phyloP scores from a whole-genome alignment of 306 rosid genomes.

The Trifolium subterraneum region DNA sequence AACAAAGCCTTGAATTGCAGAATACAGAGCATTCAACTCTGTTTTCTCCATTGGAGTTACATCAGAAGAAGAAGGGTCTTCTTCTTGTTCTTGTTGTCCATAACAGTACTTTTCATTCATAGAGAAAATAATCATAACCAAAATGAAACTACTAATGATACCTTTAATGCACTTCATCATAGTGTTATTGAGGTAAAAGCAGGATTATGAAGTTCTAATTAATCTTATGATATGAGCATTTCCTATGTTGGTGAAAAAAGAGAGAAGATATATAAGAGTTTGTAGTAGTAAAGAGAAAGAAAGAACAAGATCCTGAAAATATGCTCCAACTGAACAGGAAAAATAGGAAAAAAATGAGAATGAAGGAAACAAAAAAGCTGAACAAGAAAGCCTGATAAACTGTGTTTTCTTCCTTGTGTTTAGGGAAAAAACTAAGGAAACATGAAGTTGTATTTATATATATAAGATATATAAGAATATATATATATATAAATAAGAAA shows the following conservation, averaged over 20 bases:
- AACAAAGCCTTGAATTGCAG: slow-evolving; percentile 89
- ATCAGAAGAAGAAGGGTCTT: slow-evolving; percentile 42
- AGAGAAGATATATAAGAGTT: background rate
- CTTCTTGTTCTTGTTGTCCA: slow-evolving; percentile 61
- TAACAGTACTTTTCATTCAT: slow-evolving; percentile 43
- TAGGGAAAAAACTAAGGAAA: slow-evolving; percentile 67
- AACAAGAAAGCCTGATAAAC: slow-evolving; percentile 45
- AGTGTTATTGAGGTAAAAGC: background rate
- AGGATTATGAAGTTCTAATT: background rate
- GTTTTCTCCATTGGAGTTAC: slow-evolving; percentile 81
- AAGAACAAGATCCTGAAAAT: slow-evolving; percentile 48
- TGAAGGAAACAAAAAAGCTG: slow-evolving; percentile 50
- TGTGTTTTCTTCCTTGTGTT: slow-evolving; percentile 45
- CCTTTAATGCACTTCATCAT: slow-evolving; percentile 54
- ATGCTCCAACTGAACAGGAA: slow-evolving; percentile 31
- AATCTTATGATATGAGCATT: slow-evolving; percentile 35
- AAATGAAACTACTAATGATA: slow-evolving; percentile 27
- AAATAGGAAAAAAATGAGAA: slow-evolving; percentile 18
- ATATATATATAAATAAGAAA: background rate
- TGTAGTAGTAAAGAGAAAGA: slow-evolving; percentile 42
- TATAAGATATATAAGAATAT: background rate
- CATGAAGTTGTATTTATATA: background rate
- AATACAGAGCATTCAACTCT: slow-evolving; percentile 74
- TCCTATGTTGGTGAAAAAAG: slow-evolving; percentile 32
- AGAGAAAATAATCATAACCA: slow-evolving; percentile 46